phyloP scores from a whole-genome alignment of 176 grass and related monocot species.

The Bothriochloa decipiens region DNA sequence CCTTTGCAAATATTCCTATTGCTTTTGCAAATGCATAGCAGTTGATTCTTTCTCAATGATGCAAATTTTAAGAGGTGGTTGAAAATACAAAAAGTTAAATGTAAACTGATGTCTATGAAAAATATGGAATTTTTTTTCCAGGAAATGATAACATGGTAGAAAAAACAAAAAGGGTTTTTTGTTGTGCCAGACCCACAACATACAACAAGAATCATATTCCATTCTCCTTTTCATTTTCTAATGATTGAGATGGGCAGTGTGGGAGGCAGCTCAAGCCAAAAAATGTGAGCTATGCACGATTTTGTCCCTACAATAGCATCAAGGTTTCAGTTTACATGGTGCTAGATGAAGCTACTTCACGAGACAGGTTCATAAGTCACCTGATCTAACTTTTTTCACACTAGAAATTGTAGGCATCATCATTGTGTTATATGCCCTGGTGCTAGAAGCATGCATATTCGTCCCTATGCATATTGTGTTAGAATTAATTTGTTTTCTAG shows the following conservation, averaged over 20 bases:
- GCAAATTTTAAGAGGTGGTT: conserved; percentile 47
- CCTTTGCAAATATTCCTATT: conserved; percentile 52
- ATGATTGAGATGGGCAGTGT: conserved; percentile 37
- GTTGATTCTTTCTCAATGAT: conserved; percentile 38
- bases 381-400: conserved; percentile 34
- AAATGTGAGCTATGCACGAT: conserved; percentile 42
- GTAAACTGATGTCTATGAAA: conserved; percentile 37
- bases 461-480: conserved; percentile 35
- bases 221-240: conserved; percentile 61
- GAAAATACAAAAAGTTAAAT: conserved; percentile 31
- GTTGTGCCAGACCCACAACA: conserved; percentile 39
- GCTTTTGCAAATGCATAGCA: conserved; percentile 30
- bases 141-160: conserved; percentile 14
- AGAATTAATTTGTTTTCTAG: no score
- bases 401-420: conserved; percentile 33
- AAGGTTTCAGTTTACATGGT: conserved; percentile 28
- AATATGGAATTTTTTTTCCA: neutral
- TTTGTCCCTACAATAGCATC: conserved; percentile 48
- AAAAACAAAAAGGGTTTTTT: conserved; percentile 33
- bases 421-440: conserved; percentile 40
- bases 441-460: conserved; percentile 43
- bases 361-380: conserved; percentile 32
- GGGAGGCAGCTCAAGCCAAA: conserved; percentile 53
- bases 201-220: conserved; percentile 61
- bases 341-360: conserved; percentile 45